Evolutionary conservation across 1,284 basidiomycete species (phyloP), one percentile per base, ranked within the genome.

Genomic region (Pterulicium gracile): DNA sequence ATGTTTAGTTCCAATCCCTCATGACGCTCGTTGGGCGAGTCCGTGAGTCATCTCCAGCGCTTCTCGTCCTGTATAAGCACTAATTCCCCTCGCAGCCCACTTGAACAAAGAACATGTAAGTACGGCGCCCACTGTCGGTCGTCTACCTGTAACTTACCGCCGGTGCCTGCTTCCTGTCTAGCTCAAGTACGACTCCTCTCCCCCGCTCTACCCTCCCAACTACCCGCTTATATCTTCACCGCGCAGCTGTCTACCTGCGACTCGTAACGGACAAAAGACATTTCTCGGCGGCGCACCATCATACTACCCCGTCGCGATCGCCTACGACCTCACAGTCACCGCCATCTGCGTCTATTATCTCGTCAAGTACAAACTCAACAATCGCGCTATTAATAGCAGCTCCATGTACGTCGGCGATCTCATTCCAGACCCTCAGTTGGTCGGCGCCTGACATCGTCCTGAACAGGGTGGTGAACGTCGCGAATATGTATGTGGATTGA

Each of bases 171-270:
- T 5, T 17, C 36, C 19, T 39, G n/a, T 39, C 15, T 17, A 39
- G 36, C 5, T 7, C n/a, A 39, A 39, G 36, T 39, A 32, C 27
- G 27, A 7, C 27, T 32, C 27, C 7, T 10, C n/a, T 32, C n/a
- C 27, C 27, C 27, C n/a, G 10, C 7, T 10, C n/a, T 32, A 10
- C 27, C 27, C 7, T 32, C 27, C n/a, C 10, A 32, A 10, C 27
- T 32, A 32, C n/a, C 27, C 7, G 7, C 36, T 5, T 39, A 17
- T 39, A 10, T 39, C 36, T 39, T 17, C 15, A 7, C 7, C 7
- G 7, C 7, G n/a, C 36, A 39, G 36, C 36, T 39, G 36, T 39
- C 36, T 39, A 17, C 36, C 36, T 39, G 36, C 36, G n/a, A 39
- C n/a, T 39, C 36, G n/a, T 7, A 13, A 5, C 15, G 36, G 36